Evolutionary conservation across 2,329 filamentous ascomycete genomes (phyloP).

Genomic region (Apiospora pterosperma): DNA sequence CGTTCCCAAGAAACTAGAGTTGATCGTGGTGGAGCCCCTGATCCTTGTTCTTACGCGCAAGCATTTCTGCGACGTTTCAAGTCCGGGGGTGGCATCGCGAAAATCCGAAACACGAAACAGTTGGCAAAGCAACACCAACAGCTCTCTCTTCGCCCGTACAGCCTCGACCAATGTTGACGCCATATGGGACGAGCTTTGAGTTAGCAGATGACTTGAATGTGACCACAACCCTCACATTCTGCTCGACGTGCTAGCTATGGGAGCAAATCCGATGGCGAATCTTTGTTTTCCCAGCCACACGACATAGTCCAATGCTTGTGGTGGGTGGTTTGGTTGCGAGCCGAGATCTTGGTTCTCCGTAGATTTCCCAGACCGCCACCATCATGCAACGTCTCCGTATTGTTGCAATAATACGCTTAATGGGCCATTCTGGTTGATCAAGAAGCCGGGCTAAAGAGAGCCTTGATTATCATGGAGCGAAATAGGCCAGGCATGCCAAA

Average conservation of each 20-base stretch:
- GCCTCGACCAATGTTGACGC: background rate
- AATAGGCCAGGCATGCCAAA: background rate
- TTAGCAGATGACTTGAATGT: background rate
- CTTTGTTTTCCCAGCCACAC: background rate
- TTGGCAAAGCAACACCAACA: background rate
- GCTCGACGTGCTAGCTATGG: background rate
- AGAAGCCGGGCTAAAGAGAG: background rate
- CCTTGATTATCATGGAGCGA: background rate
- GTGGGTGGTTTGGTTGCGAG: background rate
- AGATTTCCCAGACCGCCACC: background rate
- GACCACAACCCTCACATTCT: background rate
- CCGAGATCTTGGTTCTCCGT: background rate
- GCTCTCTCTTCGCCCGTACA: background rate
- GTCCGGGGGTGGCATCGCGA: background rate
- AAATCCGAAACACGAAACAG: background rate
- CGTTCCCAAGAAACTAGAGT: background rate
- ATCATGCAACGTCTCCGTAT: background rate
- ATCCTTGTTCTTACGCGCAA: background rate
- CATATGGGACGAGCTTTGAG: background rate
- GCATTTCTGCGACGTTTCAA: constrained; percentile 2
- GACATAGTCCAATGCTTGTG: background rate
- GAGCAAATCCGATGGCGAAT: background rate
- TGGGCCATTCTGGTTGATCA: background rate
- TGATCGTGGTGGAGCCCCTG: background rate
- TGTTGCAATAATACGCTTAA: background rate